phyloP scores from a whole-genome alignment of 305 asterid genomes.

The Fraxinus dipetala region DNA sequence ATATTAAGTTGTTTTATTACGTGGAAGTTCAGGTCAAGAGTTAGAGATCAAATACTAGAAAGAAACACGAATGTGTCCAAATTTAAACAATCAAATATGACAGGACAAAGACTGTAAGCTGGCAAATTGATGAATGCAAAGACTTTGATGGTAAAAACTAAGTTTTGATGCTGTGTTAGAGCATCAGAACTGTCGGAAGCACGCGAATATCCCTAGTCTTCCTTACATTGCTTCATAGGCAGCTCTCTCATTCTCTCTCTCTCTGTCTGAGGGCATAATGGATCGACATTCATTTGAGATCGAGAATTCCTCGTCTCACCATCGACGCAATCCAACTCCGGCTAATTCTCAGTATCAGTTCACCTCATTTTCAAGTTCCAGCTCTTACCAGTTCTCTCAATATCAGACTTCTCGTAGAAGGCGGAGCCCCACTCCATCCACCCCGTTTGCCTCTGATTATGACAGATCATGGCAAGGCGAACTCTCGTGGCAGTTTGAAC shows the following conservation, averaged over 20 bases:
- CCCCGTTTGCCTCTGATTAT: conserved; percentile 63
- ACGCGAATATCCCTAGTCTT: not conserved
- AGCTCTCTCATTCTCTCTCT: not conserved
- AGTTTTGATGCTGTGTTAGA: not conserved
- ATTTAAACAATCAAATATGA: not conserved
- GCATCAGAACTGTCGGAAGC: not conserved
- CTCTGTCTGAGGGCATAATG: conserved; percentile 20
- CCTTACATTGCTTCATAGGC: not conserved
- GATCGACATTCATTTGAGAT: conserved; percentile 32
- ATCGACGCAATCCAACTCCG: conserved; percentile 48
- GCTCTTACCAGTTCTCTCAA: conserved; percentile 35
- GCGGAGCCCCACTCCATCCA: conserved; percentile 45
- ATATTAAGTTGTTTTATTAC: not conserved
- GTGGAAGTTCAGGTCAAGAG: not conserved
- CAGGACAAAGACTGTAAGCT: not conserved
- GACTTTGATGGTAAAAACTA: not conserved
- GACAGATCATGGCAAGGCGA: conserved; percentile 65
- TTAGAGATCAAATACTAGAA: not conserved
- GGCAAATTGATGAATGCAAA: not conserved
- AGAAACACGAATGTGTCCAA: not conserved
- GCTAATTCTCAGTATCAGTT: conserved; percentile 33
- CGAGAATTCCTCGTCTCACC: conserved; percentile 22
- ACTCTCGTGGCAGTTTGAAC: conserved; percentile 73
- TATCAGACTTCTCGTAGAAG: conserved; percentile 15
- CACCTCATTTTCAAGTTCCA: conserved; percentile 44